Evolutionary conservation across 257 asterid species (phyloP).

Genomic region (Penstemon davidsonii): DNA sequence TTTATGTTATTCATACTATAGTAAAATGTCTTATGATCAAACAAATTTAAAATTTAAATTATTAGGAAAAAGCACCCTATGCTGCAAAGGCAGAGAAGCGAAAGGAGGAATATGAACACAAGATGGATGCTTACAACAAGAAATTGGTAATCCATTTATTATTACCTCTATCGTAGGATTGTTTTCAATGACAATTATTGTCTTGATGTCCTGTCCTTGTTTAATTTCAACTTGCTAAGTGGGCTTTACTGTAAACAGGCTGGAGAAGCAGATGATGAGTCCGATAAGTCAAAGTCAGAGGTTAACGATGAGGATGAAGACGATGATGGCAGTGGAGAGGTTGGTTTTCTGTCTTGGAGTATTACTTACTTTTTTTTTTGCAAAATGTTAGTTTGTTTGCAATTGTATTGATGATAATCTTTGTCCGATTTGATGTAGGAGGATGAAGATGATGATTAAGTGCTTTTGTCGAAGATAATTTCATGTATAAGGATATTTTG

Average conservation of each 20-base stretch:
- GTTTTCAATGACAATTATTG: too few species aligned
- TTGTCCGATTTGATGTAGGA: slow-evolving; percentile 37
- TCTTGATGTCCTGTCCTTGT: too few species aligned
- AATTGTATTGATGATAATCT: neutral
- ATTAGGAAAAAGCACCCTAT: slow-evolving; percentile 63
- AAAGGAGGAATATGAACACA: slow-evolving; percentile 57
- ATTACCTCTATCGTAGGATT: too few species aligned
- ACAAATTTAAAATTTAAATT: neutral
- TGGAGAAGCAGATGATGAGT: slow-evolving; percentile 57
- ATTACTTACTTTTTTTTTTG: neutral
- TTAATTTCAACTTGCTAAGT: neutral
- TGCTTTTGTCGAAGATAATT: neutral
- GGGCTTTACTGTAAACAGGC: slow-evolving; percentile 24
- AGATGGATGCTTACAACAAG: slow-evolving; percentile 67
- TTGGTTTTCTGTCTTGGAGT: slow-evolving; percentile 26
- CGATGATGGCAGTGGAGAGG: slow-evolving; percentile 60
- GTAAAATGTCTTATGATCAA: too few species aligned
- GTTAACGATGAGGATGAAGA: slow-evolving; percentile 55
- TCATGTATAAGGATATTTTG: neutral
- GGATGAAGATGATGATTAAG: slow-evolving; percentile 55
- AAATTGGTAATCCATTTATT: slow-evolving; percentile 45
- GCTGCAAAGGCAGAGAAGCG: slow-evolving; percentile 53
- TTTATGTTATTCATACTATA: too few species aligned
- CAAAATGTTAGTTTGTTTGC: neutral
- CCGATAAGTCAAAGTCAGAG: slow-evolving; percentile 80